Conservation (phyloP, 345 rosid genomes). For the Citrus maxima region DNA sequence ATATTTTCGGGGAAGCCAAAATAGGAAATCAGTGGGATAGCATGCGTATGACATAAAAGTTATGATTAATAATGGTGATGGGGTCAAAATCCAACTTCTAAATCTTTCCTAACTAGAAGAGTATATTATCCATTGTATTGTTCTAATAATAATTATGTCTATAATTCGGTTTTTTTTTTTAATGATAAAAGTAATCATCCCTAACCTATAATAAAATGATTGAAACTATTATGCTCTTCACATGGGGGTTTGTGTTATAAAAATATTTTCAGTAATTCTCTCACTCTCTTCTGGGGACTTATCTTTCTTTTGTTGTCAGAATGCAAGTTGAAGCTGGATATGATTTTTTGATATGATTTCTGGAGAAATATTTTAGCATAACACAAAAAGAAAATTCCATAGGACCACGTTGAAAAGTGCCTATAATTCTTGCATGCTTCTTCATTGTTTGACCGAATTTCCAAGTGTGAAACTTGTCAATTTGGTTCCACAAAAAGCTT, state of each 20-base stretch:
- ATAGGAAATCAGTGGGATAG: background rate
- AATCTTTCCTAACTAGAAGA: background rate
- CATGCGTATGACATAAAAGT: background rate
- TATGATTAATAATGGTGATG: background rate
- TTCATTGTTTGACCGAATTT: constrained; percentile 18
- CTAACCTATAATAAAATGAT: constrained; percentile 23
- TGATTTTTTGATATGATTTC: constrained; percentile 10
- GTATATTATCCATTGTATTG: background rate
- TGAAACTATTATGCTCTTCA: constrained; percentile 39
- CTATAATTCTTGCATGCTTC: background rate
- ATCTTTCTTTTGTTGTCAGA: constrained; percentile 19
- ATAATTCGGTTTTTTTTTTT: background rate
- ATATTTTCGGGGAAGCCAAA: background rate
- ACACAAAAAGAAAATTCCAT: constrained; percentile 8
- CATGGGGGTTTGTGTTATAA: constrained; percentile 40
- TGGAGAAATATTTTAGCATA: constrained; percentile 5
- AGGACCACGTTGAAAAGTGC: constrained; percentile 10
- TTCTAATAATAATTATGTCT: constrained; percentile 27
- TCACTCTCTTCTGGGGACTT: constrained; percentile 29
- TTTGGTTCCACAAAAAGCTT: background rate
- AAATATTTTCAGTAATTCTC: background rate
- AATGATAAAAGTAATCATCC: constrained; percentile 3
- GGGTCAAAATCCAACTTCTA: background rate
- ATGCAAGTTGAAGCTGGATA: constrained; percentile 38
- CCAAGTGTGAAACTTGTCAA: background rate